Base-by-base conservation (phyloP, 2,329 filamentous ascomycete genomes). In the Trichoderma sp. region DNA sequence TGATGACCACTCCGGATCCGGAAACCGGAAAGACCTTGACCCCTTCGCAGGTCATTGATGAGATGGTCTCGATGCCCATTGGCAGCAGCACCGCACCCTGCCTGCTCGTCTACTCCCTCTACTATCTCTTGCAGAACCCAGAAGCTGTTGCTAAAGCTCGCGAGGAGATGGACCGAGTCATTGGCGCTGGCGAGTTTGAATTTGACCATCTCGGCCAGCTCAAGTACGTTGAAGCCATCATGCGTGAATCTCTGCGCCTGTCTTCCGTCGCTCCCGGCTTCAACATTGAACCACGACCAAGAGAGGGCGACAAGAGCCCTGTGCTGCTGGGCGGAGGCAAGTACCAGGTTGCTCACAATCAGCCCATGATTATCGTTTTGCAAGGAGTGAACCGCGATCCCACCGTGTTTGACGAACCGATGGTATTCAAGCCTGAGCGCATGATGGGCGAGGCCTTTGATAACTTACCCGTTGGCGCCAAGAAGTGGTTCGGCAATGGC, bases 21-120 rank as follows among this genome's bases (percentile, higher is more conserved):
- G 83, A 89, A 74, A 91, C 89, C 0, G 88, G 87, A 33, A 81
- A 84, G 70, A 79, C 79, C 2, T 81, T 92, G 72, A 84, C 80
- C 5, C 86, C 91, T 5, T 85, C 85, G 11, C 86, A 87, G 70
- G 84, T 91, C 60, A 83, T 90, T 59, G 88, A 91, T 77, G 90
- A 92, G 76, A 88, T 92, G 72, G 86, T 91, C 65, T 86, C 86
- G 2, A 91, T 92, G 81, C 85, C 91, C 52, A 88, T 89, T 63
- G 87, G 85, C 4, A 84, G 81, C 76, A 83, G 81, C 75, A 86
- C 84, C 0, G 81, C 83, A 4, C 83, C 83, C 2, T 83, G 81
- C 70, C 78, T 81, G 73, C 74, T 85, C 70, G 80, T 77, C 71
- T 81, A 78, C 8, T 78, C 80, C 10, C 83, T 88, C 70, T 83